Evolutionary conservation across 139 green algal species (phyloP), one percentile per base, ranked within the genome.

Genomic region (Chlorella sp.): DNA sequence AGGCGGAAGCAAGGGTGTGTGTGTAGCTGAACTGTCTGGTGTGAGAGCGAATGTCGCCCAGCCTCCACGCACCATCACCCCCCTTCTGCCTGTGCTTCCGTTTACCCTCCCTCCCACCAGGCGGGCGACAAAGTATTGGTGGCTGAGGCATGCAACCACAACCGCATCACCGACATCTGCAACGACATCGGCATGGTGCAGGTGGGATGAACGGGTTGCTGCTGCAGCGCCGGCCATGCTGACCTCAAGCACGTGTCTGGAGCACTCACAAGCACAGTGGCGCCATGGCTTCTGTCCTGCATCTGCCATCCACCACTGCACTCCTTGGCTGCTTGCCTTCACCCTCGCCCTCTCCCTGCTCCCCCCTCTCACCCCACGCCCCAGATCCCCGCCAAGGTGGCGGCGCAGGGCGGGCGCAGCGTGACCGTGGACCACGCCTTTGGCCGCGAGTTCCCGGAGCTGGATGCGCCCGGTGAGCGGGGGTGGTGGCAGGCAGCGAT

Each of bases 131-230:
- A 75, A 0, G 85, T 95, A 64, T 84, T 95, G 58, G 83, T 95
- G 32, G 88, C 90, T 0, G 92, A 95, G 86, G 92, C 92, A 0
- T 95, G 92, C 89, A 95, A 94, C 89, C 92, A 94, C 87, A 95
- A 92, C 88, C 84, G 90, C 80, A 95, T 95, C 87, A 93, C 89
- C n/a, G 87, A 90, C 48, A 65, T 82, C 34, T 95, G 92, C 89
- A 91, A 92, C 74, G 89, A 95, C 87, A 94, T 94, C 30, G 89
- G 92, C 60, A 91, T 92, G 89, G 92, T 94, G 73, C 88, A 90
- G 86, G 76, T 89, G 46, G 48, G 72, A 28, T 28, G 72, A 11
- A 36, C 8, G 36, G 36, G 70, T 5, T 36, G 41, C 14, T 54
- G 46, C 46, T 11, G 11, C 46, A 19, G 46, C 8, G 46, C 46